Conservation (phyloP, 2,329 filamentous ascomycete genomes). For the Fusarium odoratissimum region DNA sequence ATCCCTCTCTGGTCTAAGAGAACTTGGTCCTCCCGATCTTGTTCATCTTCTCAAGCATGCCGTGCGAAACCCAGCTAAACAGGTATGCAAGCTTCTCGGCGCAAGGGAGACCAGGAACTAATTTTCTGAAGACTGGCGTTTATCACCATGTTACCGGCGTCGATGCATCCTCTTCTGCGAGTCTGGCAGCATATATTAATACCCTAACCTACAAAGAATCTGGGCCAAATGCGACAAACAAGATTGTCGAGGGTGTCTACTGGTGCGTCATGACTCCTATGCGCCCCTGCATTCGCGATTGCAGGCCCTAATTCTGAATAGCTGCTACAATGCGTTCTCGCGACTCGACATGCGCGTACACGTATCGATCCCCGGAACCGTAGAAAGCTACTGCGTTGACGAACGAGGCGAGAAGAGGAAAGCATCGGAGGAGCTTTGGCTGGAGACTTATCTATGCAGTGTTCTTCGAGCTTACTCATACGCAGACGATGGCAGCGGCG, state of each 20-base stretch:
- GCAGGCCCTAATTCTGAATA: conserved; percentile 40
- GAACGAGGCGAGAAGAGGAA: conserved; percentile 95
- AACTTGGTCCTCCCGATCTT: conserved; percentile 94
- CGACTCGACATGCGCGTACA: conserved; percentile 98
- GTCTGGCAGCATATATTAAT: conserved; percentile 97
- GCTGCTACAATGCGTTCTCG: conserved; percentile 99
- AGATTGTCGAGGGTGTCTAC: conserved; percentile 94
- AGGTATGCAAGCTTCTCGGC: conserved; percentile 53
- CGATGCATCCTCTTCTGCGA: conserved; percentile 97
- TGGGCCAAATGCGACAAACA: conserved; percentile 76
- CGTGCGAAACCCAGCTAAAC: conserved; percentile 67
- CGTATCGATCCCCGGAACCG: conserved; percentile 94
- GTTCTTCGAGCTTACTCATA: conserved; percentile 96
- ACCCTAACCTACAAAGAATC: conserved; percentile 91
- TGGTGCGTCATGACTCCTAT: conserved; percentile 68
- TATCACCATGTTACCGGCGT: conserved; percentile 99
- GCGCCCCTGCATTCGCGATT: conserved; percentile 46
- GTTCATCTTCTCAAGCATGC: conserved; percentile 90
- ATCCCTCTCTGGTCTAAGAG: conserved; percentile 83
- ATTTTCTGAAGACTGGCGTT: conserved; percentile 75
- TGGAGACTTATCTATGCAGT: conserved; percentile 97
- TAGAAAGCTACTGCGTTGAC: conserved; percentile 97
- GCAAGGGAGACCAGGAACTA: conserved; percentile 35
- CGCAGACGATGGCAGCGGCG: conserved; percentile 93
- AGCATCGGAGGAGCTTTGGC: conserved; percentile 92